Conservation (phyloP, 2,329 filamentous ascomycete species). For the Hypoxylon rubiginosum region DNA sequence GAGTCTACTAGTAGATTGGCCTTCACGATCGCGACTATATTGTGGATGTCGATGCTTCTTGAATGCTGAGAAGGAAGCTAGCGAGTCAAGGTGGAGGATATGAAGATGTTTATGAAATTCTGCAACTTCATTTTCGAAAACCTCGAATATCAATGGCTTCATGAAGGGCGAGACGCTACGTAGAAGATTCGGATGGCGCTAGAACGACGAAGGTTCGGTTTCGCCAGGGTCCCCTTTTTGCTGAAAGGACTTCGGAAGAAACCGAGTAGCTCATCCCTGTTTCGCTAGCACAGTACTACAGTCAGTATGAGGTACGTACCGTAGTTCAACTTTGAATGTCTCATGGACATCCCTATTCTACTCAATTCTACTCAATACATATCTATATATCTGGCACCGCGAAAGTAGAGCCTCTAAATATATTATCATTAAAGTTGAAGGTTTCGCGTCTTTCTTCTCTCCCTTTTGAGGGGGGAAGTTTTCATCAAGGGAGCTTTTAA, state of each 20-base stretch:
- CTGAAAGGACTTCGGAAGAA: not conserved
- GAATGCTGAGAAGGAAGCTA: conserved; percentile 8
- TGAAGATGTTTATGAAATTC: not conserved
- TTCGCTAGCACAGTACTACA: no score
- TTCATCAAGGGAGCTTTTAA: not conserved
- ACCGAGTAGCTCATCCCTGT: conserved; percentile 2
- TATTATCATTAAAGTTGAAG: not conserved
- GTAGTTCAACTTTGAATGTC: not conserved
- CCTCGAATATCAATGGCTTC: not conserved
- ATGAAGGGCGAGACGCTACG: not conserved
- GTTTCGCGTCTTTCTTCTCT: not conserved
- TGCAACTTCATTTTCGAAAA: not conserved
- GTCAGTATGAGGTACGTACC: no score
- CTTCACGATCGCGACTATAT: not conserved
- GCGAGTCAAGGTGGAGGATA: conserved; percentile 2
- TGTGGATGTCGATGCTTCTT: conserved; percentile 1
- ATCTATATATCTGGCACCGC: not conserved
- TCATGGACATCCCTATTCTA: conserved; percentile 6
- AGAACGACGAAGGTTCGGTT: not conserved
- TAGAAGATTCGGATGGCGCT: not conserved
- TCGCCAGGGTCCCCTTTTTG: not conserved
- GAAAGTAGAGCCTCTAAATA: not conserved
- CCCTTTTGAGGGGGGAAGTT: not conserved
- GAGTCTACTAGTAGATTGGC: no score
- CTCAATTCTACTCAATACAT: not conserved